A percentile compares a stretch with the other conserved stretches of the same genome.
phyloP scores from a whole-genome alignment of 2,329 filamentous ascomycete genomes.

The Talaromyces islandicus region DNA sequence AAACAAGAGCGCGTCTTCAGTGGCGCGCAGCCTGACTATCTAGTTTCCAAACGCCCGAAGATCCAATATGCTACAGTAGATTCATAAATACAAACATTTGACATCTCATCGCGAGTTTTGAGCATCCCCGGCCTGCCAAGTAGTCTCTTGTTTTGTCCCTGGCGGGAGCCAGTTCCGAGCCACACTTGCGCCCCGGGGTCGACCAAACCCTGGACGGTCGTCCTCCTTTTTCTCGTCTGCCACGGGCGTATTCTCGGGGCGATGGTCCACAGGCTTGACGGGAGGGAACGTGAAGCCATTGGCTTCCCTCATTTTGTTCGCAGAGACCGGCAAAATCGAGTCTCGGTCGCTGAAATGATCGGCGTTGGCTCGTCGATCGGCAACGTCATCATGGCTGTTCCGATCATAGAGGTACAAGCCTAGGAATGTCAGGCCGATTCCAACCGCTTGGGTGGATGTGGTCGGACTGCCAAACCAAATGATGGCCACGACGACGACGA shows the following conservation, averaged over 20 bases:
- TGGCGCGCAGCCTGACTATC: neutral
- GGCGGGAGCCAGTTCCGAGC: conserved; percentile 60
- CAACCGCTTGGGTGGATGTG: conserved; percentile 72
- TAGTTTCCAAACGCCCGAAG: conserved; percentile 6
- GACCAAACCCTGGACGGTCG: conserved; percentile 39
- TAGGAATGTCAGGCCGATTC: conserved; percentile 82
- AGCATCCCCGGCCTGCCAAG: conserved; percentile 58
- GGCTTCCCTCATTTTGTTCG: conserved; percentile 30
- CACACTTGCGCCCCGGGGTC: conserved; percentile 34
- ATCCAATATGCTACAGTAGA: conserved; percentile 4
- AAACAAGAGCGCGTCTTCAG: neutral
- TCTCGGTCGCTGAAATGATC: conserved; percentile 58
- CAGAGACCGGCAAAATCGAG: conserved; percentile 56
- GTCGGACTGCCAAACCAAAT: conserved; percentile 93
- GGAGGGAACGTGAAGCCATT: conserved; percentile 32
- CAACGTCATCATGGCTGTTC: conserved; percentile 80
- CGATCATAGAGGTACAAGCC: conserved; percentile 95
- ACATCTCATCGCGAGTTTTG: conserved; percentile 1
- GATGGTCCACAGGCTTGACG: conserved; percentile 15
- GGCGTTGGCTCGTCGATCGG: conserved; percentile 67
- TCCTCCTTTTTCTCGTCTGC: conserved; percentile 36
- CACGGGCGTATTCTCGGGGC: conserved; percentile 13
- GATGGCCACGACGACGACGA: conserved; percentile 91
- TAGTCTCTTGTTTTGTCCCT: conserved; percentile 80
- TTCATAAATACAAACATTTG: neutral